Conservation (phyloP, 352 stramenopile species). For the Peronospora destructor region DNA sequence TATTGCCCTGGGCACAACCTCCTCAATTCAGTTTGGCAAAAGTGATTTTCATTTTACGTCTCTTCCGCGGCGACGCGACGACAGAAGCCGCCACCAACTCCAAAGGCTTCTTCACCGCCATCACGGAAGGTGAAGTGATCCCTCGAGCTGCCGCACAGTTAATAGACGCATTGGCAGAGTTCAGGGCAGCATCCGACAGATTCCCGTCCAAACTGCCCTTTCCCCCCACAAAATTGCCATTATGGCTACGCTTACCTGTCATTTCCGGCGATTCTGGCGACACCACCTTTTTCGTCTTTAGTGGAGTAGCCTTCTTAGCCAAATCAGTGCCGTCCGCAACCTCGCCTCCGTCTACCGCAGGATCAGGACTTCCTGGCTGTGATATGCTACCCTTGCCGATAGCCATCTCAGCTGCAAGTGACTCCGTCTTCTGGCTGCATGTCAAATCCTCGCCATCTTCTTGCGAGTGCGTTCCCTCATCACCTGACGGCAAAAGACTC, state of each 20-base stretch:
- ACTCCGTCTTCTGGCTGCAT: slow-evolving; percentile 29
- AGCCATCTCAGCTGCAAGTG: slow-evolving; percentile 19
- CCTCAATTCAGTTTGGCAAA: slow-evolving; percentile 85
- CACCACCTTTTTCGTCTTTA: slow-evolving; percentile 32
- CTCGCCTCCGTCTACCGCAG: slow-evolving; percentile 33
- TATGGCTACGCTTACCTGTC: slow-evolving; percentile 40
- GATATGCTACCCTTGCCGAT: slow-evolving; percentile 39
- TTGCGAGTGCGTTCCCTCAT: slow-evolving; percentile 59
- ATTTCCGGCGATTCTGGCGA: slow-evolving; percentile 16
- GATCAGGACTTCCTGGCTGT: slow-evolving; percentile 38
- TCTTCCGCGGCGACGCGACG: slow-evolving; percentile 72
- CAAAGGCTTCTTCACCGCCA: slow-evolving; percentile 42
- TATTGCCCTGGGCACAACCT: slow-evolving; percentile 26
- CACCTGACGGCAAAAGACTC: slow-evolving; percentile 32
- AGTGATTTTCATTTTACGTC: slow-evolving; percentile 90
- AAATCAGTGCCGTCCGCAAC: slow-evolving; percentile 10
- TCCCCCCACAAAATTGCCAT: slow-evolving; percentile 20
- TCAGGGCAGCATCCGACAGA: slow-evolving; percentile 11
- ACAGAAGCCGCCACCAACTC: slow-evolving; percentile 33
- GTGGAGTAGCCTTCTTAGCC: slow-evolving; percentile 15
- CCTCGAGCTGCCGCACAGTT: slow-evolving; percentile 22
- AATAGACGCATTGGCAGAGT: slow-evolving; percentile 24
- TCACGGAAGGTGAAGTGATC: slow-evolving; percentile 27
- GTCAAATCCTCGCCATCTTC: slow-evolving; percentile 52
- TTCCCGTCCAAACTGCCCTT: slow-evolving; percentile 21